phyloP scores from a whole-genome alignment of 768 basidiomycete species.

The Macrolepiota albuminosa region DNA sequence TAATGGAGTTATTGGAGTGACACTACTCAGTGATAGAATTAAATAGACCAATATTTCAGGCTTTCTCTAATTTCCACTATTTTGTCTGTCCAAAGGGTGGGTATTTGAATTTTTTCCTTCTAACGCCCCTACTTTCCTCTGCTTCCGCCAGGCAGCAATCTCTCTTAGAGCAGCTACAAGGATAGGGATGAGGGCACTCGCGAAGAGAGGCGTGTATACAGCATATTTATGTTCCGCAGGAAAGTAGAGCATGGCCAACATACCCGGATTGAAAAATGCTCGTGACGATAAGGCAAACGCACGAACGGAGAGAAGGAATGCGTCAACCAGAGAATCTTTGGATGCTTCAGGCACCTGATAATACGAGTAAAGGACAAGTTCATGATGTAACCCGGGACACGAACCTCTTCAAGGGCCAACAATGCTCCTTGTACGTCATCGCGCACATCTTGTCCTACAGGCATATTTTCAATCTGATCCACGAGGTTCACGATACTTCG shows the following conservation, averaged over 20 bases:
- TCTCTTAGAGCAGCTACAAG: constrained; percentile 73
- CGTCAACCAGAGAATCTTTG: constrained; percentile 32
- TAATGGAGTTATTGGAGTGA: background rate
- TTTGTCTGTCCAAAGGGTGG: background rate
- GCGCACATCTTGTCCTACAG: constrained; percentile 73
- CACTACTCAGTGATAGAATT: background rate
- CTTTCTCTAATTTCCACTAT: background rate
- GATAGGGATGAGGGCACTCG: constrained; percentile 81
- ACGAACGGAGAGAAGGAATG: constrained; percentile 55
- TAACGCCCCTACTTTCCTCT: constrained; percentile 17
- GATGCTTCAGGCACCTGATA: constrained; percentile 35
- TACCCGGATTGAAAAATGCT: constrained; percentile 96
- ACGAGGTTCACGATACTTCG: constrained; percentile 81
- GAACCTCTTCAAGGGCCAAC: constrained; percentile 66
- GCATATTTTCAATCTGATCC: constrained; percentile 87
- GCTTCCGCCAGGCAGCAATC: constrained; percentile 54
- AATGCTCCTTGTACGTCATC: constrained; percentile 70
- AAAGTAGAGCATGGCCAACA: constrained; percentile 95
- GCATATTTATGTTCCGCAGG: constrained; percentile 98
- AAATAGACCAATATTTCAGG: background rate
- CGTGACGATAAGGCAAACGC: constrained; percentile 67
- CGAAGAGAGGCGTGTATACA: constrained; percentile 94
- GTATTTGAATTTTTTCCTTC: background rate
- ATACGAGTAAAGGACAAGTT: background rate
- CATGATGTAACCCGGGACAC: constrained; percentile 10